Percentiles rank a stretch among this genome's conserved stretches.
Conservation (phyloP, 768 basidiomycete genomes). For the Mycena capillaripes region DNA sequence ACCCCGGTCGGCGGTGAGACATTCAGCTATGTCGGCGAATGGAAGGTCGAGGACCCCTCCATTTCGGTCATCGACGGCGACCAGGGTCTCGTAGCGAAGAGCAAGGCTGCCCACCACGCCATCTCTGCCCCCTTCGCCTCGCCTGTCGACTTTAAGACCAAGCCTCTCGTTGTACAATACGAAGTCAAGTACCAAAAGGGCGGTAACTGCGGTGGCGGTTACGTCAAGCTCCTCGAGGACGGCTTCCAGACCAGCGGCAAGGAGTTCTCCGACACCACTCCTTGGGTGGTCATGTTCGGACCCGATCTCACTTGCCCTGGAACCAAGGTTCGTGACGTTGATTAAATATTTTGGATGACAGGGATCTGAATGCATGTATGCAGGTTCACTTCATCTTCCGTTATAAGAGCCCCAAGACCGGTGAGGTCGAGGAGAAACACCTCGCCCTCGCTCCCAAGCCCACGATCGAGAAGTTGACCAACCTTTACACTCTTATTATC, state of each 20-base stretch:
- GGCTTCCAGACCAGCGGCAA: conserved; percentile 95
- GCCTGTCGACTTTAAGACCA: conserved; percentile 83
- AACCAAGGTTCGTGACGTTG: conserved; percentile 74
- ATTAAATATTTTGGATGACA: not conserved
- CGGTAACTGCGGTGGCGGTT: conserved; percentile 99
- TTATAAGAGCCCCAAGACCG: conserved; percentile 93
- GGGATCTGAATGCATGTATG: conserved; percentile 14
- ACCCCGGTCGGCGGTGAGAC: conserved; percentile 96
- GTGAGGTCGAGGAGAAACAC: conserved; percentile 98
- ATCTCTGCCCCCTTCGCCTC: conserved; percentile 92
- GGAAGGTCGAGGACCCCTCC: conserved; percentile 93
- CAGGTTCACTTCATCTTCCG: conserved; percentile 99
- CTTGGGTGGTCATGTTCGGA: conserved; percentile 98
- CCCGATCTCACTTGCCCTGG: conserved; percentile 95
- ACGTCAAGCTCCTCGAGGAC: conserved; percentile 95
- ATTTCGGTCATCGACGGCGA: conserved; percentile 86
- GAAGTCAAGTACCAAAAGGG: conserved; percentile 99
- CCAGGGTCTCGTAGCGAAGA: conserved; percentile 94
- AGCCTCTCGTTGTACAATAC: conserved; percentile 96
- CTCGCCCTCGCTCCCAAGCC: conserved; percentile 86
- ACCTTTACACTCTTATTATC: conserved; percentile 94
- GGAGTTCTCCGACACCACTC: conserved; percentile 94
- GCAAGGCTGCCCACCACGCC: conserved; percentile 98
- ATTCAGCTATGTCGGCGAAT: conserved; percentile 97
- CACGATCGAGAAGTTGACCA: conserved; percentile 89